Evolutionary conservation across 1,284 basidiomycete species (phyloP), one percentile per base, ranked within the genome.

Genomic region (Ceratobasidium sp.): DNA sequence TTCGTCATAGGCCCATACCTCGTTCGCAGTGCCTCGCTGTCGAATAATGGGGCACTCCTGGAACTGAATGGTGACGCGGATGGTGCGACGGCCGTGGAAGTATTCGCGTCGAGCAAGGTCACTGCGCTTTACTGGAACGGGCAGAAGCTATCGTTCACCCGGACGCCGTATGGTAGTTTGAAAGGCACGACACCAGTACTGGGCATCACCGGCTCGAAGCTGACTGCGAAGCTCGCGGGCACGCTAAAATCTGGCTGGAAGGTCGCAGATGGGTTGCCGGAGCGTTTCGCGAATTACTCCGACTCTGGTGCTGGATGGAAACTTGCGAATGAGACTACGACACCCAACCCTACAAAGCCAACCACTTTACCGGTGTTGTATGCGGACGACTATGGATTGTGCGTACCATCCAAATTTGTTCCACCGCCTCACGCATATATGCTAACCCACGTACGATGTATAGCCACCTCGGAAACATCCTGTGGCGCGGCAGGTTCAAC

Each of bases 401-500:
- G 52, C 54, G 70, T 77, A 46, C 54, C 8, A 13, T 59, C 25
- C 51, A 1, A 44, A 32, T 43, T 6, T 19, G 46, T 49, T 49
- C 15, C 4, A 7, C 43, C 43, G 6, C 6, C 43, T 44, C 43
- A 40, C 19, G 43, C 25, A 17, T 40, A 15, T 7, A 3, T 19
- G 13, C 43, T 44, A 49, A 3, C 46, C 19, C 29, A 37, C 17
- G 25, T 67, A 1, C 22, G 29, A 40, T 43, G n/a, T n/a, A 19
- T 32, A 75, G 71, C 71, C 71, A 75, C 51, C 62, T 75, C 22
- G 76, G 76, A 22, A 77, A 77, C 56, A 80, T 81, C 54, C 61
- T 83, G 15, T 83, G 81, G 81, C 80, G 82, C 5, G 82, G 82
- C 19, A 77, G 77, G 22, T 83, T 83, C 57, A 62, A 61, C 17